Percentiles rank a stretch among this genome's conserved stretches.
These are phyloP conservation scores for Plantago coronopus DNA, from an alignment of 305 asterid species.

Conservation along the genomic window DNA sequence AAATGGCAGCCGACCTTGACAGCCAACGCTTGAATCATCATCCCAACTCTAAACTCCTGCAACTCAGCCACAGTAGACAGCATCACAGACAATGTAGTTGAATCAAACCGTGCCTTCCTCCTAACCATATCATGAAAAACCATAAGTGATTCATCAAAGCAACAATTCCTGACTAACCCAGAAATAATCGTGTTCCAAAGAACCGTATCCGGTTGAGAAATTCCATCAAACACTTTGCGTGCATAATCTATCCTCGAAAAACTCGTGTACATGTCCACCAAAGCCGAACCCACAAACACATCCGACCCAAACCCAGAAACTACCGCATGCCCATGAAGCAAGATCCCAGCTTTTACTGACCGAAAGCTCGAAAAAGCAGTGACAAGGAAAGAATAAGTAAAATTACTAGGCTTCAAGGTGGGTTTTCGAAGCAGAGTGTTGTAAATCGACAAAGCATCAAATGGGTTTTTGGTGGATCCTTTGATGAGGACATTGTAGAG, in stretches of 20 bases:
- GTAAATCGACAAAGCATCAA: slow-evolving; percentile 46
- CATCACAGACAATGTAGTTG: slow-evolving; percentile 63
- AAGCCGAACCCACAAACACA: slow-evolving; percentile 75
- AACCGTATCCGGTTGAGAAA: slow-evolving; percentile 58
- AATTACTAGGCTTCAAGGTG: slow-evolving; percentile 54
- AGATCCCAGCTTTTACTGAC: slow-evolving; percentile 36
- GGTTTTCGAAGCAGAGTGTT: slow-evolving; percentile 33
- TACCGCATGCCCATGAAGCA: slow-evolving; percentile 66
- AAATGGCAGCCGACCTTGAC: slow-evolving; percentile 50
- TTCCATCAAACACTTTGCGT: slow-evolving; percentile 66
- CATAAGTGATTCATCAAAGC: slow-evolving; percentile 41
- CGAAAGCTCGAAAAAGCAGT: slow-evolving; percentile 40
- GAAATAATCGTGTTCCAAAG: slow-evolving; percentile 75
- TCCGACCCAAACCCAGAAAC: slow-evolving; percentile 58
- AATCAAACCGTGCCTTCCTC: slow-evolving; percentile 40
- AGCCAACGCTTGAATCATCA: slow-evolving; percentile 66
- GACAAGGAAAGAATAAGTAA: slow-evolving; percentile 52
- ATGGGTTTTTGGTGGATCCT: slow-evolving; percentile 47
- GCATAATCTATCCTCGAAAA: slow-evolving; percentile 44
- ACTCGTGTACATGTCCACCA: slow-evolving; percentile 51
- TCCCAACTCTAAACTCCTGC: slow-evolving; percentile 61
- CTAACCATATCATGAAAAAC: slow-evolving; percentile 47
- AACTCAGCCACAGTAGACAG: slow-evolving; percentile 64
- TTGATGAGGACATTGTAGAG: slow-evolving; percentile 68
- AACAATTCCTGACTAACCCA: slow-evolving; percentile 64